phyloP scores from a whole-genome alignment of 371 early-diverging fungal species.

The Mortierella sp. region DNA sequence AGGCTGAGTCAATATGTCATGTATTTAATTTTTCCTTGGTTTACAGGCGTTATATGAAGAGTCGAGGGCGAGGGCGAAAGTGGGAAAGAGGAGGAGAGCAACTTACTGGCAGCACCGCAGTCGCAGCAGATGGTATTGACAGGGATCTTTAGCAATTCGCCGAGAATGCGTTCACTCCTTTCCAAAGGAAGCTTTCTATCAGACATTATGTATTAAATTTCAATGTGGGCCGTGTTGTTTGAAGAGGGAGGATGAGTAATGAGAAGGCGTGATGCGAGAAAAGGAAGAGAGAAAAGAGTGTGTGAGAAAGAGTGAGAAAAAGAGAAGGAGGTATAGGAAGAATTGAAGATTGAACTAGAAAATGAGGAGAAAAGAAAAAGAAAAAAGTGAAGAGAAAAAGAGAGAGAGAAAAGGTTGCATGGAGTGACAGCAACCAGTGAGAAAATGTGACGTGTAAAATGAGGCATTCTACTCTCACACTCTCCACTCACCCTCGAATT shows the following conservation, averaged over 20 bases:
- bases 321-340: background rate
- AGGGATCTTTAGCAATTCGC: slow-evolving; percentile 77
- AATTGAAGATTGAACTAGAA: background rate
- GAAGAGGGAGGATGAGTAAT: background rate
- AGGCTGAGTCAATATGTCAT: background rate
- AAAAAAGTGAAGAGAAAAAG: background rate
- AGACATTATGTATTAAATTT: slow-evolving; percentile 26
- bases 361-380: background rate
- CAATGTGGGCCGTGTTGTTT: background rate
- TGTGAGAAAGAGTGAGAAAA: background rate
- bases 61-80: background rate
- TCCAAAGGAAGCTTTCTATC: slow-evolving; percentile 52
- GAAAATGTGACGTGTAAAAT: background rate
- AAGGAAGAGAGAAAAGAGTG: background rate
- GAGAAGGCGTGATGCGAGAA: background rate
- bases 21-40: too few species aligned
- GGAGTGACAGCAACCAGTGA: background rate
- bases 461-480: too few species aligned
- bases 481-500: background rate
- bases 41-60: background rate
- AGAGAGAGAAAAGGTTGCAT: too few species aligned
- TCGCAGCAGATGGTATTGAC: slow-evolving; percentile 88
- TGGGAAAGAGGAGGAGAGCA: background rate
- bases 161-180: slow-evolving; percentile 70
- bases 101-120: slow-evolving; percentile 80